Evolutionary conservation across 1,284 basidiomycete species (phyloP).

Genomic region (Ustilago lituana): DNA sequence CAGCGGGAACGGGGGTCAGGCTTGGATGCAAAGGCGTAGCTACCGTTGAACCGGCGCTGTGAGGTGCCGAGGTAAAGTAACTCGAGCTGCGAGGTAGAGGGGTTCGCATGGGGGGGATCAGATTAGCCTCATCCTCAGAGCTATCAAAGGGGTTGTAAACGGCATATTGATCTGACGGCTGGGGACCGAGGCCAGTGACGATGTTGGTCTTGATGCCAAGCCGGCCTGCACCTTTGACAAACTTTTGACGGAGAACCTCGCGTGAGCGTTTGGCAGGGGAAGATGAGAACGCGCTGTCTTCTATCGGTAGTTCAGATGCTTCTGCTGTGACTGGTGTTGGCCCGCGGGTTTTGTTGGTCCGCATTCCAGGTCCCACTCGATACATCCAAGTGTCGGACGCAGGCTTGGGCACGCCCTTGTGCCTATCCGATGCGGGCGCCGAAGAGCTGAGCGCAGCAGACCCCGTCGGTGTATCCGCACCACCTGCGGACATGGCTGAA

Average conservation of each 20-base stretch:
- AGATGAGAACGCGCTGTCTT: slow-evolving; percentile 7
- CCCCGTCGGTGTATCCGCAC: no score
- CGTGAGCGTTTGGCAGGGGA: slow-evolving; percentile 37
- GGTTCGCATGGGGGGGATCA: slow-evolving; percentile 21
- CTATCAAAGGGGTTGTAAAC: slow-evolving; percentile 45
- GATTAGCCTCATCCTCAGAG: slow-evolving; percentile 32
- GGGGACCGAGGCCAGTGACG: slow-evolving; percentile 17
- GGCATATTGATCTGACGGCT: slow-evolving; percentile 22
- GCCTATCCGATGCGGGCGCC: slow-evolving; percentile 22
- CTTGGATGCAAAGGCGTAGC: slow-evolving; percentile 19
- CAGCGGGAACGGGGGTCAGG: slow-evolving; percentile 36
- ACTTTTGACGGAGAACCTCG: slow-evolving; percentile 51
- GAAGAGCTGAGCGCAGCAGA: slow-evolving; percentile 13
- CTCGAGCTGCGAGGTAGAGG: slow-evolving; percentile 40
- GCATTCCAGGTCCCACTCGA: slow-evolving; percentile 61
- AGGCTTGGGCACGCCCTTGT: slow-evolving; percentile 50
- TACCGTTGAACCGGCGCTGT: slow-evolving; percentile 22
- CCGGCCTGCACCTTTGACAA: slow-evolving; percentile 53
- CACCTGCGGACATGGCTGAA: no score
- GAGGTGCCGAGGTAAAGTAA: slow-evolving; percentile 31
- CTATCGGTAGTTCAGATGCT: slow-evolving; percentile 10
- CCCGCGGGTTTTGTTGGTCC: slow-evolving; percentile 25
- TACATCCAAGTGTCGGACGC: slow-evolving; percentile 58
- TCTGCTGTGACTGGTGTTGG: slow-evolving; percentile 9
- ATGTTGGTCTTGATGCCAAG: slow-evolving; percentile 51